Evolutionary conservation across 108 stramenopile species (phyloP).

Genomic region (Pseudonitzschia multiseries): DNA sequence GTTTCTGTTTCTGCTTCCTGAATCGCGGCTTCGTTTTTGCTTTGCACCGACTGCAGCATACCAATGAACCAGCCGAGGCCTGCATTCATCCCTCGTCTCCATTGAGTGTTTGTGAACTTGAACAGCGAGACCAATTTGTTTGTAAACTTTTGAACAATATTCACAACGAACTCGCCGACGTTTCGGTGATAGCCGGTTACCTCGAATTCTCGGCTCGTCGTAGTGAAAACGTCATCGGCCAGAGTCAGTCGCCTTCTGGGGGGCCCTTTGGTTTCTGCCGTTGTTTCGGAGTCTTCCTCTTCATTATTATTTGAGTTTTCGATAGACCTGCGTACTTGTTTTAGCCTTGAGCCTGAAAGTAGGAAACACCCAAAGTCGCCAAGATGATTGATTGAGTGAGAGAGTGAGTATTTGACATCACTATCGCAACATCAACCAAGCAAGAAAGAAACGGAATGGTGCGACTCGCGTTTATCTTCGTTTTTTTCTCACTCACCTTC

Average conservation of each 20-base stretch:
- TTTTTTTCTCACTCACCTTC: background rate
- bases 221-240: conserved; percentile 10
- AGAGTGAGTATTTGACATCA: too few species aligned
- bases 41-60: background rate
- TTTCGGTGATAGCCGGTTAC: background rate
- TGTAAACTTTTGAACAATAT: background rate
- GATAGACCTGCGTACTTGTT: background rate
- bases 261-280: too few species aligned
- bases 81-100: background rate
- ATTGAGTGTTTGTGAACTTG: conserved; percentile 1
- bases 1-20: background rate
- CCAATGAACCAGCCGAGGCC: background rate
- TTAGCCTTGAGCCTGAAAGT: conserved; percentile 1
- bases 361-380: too few species aligned
- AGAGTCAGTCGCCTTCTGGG: background rate
- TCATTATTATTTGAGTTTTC: background rate
- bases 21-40: background rate
- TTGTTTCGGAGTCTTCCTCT: background rate
- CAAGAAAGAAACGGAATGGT: background rate
- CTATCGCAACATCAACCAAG: background rate
- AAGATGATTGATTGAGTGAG: background rate
- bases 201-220: background rate
- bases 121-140: background rate
- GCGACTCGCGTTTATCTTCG: background rate
- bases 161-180: background rate